Evolutionary conservation across 129 eudicot genomes (phyloP).

Genomic region (Lactuca sativa): DNA sequence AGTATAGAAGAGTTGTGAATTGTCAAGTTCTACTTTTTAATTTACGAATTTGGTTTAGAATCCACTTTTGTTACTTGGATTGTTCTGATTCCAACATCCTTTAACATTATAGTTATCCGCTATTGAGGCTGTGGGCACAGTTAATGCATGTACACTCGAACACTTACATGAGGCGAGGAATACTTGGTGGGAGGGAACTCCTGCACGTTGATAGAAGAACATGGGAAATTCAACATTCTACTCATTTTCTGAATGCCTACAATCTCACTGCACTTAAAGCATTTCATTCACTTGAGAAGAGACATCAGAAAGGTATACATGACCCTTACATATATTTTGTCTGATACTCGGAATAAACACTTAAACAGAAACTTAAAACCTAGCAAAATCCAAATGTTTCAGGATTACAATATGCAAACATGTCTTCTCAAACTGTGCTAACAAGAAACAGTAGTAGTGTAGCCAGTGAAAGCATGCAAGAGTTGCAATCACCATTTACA

Average conservation of each 20-base stretch:
- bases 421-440: conserved; percentile 45
- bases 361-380: conserved; percentile 5
- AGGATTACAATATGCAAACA: conserved; percentile 45
- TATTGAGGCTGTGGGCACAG: conserved; percentile 29
- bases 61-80: background rate
- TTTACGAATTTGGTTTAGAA: background rate
- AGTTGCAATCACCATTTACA: conserved; percentile 37
- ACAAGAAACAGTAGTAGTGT: conserved; percentile 31
- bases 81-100: background rate
- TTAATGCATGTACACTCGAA: conserved; percentile 44
- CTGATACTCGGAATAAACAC: background rate
- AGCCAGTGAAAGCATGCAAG: conserved; percentile 27
- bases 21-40: background rate
- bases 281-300: conserved; percentile 32
- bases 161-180: conserved; percentile 44
- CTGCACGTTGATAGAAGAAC: conserved; percentile 21
- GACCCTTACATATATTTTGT: background rate
- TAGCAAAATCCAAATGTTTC: conserved; percentile 17
- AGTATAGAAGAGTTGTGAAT: background rate
- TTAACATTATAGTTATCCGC: conserved; percentile 4
- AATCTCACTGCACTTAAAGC: conserved; percentile 38
- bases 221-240: conserved; percentile 32
- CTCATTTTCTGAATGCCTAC: conserved; percentile 30
- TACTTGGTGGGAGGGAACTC: conserved; percentile 39
- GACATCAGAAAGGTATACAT: conserved; percentile 40